Conservation (phyloP, 208 protist species). For the Acanthamoeba polyphaga region DNA sequence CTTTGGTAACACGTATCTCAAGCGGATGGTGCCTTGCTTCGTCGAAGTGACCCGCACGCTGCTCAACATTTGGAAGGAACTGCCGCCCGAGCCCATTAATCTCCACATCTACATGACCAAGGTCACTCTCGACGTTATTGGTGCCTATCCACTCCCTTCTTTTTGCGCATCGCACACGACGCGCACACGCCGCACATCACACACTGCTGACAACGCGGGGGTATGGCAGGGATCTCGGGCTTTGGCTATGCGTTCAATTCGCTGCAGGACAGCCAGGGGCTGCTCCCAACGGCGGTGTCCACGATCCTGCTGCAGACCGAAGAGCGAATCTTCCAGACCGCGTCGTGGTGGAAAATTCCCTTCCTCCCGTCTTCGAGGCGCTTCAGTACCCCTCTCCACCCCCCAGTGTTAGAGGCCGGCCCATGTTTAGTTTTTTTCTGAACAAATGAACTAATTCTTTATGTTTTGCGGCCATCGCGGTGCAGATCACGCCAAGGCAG, state of each 20-base stretch:
- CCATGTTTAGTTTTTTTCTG: too few species aligned
- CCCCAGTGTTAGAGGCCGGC: too few species aligned
- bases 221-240: neutral
- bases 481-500: neutral
- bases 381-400: neutral
- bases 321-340: conserved; percentile 29
- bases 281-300: conserved; percentile 1
- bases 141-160: neutral
- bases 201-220: neutral
- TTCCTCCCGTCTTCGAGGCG: conserved; percentile 33
- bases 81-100: conserved; percentile 44
- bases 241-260: conserved; percentile 66
- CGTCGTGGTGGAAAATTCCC: conserved; percentile 50
- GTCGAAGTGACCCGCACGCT: neutral
- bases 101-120: conserved; percentile 57
- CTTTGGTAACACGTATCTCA: conserved; percentile 26
- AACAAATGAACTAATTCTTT: too few species aligned
- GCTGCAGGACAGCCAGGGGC: conserved; percentile 18
- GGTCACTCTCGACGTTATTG: conserved; percentile 51
- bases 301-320: conserved; percentile 13
- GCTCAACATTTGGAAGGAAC: neutral
- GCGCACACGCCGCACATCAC: neutral
- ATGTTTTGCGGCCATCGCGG: too few species aligned
- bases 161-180: too few species aligned
- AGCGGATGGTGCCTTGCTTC: conserved; percentile 59